Evolutionary conservation across 345 rosid genomes (phyloP), one percentile per base, ranked within the genome.

Genomic region (Litchi chinensis): DNA sequence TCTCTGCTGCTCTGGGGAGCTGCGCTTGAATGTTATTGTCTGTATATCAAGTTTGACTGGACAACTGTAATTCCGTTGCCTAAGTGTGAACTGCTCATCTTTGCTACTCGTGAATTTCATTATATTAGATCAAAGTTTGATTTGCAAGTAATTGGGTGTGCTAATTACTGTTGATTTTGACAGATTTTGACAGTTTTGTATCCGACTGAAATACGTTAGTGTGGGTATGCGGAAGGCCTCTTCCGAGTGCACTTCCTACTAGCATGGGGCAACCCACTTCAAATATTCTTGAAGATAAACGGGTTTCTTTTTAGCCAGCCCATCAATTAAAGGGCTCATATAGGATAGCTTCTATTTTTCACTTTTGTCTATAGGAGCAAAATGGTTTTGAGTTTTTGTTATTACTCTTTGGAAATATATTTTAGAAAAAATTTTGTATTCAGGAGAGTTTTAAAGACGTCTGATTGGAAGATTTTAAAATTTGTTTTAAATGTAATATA

Each of bases 21-120:
- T 82, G 72, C 75, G 78, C 68, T 78, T 65, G 9, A 62, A 82
- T 77, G 78, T 44, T 65, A 74, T 52, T 68, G 26, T 64, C 40
- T 72, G 65, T 72, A 72, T 32, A 71, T 40, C 65, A 19, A 56
- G 46, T 72, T 19, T 72, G 65, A 39, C 65, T 56, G 65, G 65
- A 60, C 13, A 10, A 60, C 22, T 60, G 65, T 60, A 60, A 60
- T 60, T 72, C 15, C 6, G 22, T 56, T 57, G 28, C 37, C 50
- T 2, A 32, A 19, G 62, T 71, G 28, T 71, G 62, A 32, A 13
- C 13, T 10, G 76, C 13, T 18, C 60, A 72, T 63, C 21, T 72
- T 26, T 54, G 63, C 57, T 52, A 9, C 32, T 56, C 32, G 46
- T 72, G 75, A 62, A 56, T 72, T 56, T 37, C 48, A 2, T 37